Evolutionary conservation across 2,329 filamentous ascomycete species (phyloP).

Genomic region (Sphaceloma murrayae): DNA sequence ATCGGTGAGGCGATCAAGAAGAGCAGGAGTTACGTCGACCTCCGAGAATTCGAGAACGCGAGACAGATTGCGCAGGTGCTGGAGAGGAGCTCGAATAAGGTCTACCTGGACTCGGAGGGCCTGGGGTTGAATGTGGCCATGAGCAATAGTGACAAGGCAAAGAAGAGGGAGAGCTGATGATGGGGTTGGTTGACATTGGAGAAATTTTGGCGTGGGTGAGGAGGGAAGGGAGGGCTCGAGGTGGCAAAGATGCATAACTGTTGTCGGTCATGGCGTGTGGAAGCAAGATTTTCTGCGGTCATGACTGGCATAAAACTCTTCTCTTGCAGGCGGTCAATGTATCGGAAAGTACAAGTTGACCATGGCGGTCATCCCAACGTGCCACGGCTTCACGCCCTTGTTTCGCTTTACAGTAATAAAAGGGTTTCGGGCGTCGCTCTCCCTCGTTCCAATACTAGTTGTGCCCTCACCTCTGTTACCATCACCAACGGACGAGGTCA

Average conservation of each 20-base stretch:
- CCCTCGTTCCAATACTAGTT: too few species aligned
- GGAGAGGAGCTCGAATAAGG: constrained; percentile 84
- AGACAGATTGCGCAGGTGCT: constrained; percentile 77
- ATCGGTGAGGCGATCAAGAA: constrained; percentile 99
- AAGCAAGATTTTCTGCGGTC: too few species aligned
- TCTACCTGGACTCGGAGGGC: constrained; percentile 85
- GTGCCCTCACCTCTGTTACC: too few species aligned
- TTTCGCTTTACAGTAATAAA: too few species aligned
- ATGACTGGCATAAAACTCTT: constrained; percentile 3
- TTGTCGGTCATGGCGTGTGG: neutral
- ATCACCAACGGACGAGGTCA: too few species aligned
- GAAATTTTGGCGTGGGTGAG: neutral
- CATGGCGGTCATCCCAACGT: too few species aligned
- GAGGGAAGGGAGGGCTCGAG: neutral
- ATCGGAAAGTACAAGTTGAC: too few species aligned
- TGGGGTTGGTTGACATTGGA: neutral
- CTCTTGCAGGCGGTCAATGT: constrained; percentile 2
- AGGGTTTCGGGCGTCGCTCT: too few species aligned
- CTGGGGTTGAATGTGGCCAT: constrained; percentile 75
- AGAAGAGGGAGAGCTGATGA: constrained; percentile 14
- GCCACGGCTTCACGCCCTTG: too few species aligned
- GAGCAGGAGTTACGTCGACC: constrained; percentile 89
- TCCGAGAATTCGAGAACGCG: constrained; percentile 97
- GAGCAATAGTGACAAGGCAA: constrained; percentile 31
- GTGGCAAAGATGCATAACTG: constrained; percentile 3